Base-by-base conservation (phyloP, 345 rosid genomes). In the Luvunga scandens region DNA sequence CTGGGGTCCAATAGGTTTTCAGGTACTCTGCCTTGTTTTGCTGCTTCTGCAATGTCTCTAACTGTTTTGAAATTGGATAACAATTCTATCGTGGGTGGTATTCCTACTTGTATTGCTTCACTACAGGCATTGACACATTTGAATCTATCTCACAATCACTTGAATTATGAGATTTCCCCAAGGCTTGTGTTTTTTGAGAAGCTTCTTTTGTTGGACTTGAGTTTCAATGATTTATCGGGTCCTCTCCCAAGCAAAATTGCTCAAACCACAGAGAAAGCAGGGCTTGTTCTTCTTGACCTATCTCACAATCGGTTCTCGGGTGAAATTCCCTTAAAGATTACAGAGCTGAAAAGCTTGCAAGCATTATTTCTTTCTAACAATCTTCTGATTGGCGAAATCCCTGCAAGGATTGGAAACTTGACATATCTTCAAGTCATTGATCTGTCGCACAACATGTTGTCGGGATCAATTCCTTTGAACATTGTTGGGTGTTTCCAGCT, bases 401-500 rank as follows among this genome's bases (percentile, higher is more conserved):
- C 98, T 1, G 86, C 89, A 2, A 86, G 92, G 77, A 92, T 95
- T 21, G 97, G 98, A 78, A 95, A 95, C 57, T 76, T 95, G 84
- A 95, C 98, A 0, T 89, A 92, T 85, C 98, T 95, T 66, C 98
- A 95, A 76, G 89, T 92, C 73, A 87, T 95, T 64, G 93, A 93
- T 87, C 90, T 93, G 76, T 93, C 98, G 0, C 78, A 91, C 87
- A 95, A 95, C 78, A 82, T 87, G 19, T 79, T 93, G 65, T 90
- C 95, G 1, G 97, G 98, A 7, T 78, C 97, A 7, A 92, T 95
- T 82, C 98, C 98, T 9, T 85, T 91, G 55, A 91, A 89, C 78
- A 86, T 95, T 50, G 97, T 95, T 31, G 95, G 95, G 42, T 95
- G 98, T 76, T 95, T 93, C 81, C 98, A 95, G 91, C 80, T 95